Evolutionary conservation across 768 basidiomycete genomes (phyloP).

Genomic region (Xanthoconium purpureum): DNA sequence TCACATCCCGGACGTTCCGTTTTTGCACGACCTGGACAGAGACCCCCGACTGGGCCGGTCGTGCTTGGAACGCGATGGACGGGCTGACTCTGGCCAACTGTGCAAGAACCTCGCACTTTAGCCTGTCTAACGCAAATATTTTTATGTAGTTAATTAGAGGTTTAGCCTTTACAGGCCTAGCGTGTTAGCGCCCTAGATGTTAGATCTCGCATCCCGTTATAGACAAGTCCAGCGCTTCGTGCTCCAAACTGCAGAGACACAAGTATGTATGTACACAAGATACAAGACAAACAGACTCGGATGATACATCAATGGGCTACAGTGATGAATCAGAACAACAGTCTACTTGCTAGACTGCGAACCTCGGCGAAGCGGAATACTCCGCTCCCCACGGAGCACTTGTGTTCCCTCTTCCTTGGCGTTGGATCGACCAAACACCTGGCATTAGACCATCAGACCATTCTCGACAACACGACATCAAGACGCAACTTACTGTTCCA

Average conservation of each 20-base stretch:
- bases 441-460: background rate
- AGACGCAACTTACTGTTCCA: conserved; percentile 25
- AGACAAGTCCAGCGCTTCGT: too few relatives aligned
- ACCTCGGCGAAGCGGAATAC: conserved; percentile 29
- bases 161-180: conserved; percentile 18
- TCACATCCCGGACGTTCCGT: conserved; percentile 3
- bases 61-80: background rate
- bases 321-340: background rate
- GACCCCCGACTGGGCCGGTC: too few relatives aligned
- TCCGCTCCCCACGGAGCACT: conserved; percentile 49
- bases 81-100: too few relatives aligned
- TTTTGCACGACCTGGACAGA: background rate
- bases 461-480: conserved; percentile 1
- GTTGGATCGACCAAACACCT: conserved; percentile 34
- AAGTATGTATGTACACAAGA: too few relatives aligned
- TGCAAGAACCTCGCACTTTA: too few relatives aligned
- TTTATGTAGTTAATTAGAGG: conserved; percentile 3
- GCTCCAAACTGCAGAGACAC: too few relatives aligned
- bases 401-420: conserved; percentile 53
- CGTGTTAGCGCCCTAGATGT: conserved; percentile 1
- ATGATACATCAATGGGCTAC: background rate
- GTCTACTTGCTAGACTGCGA: conserved; percentile 21
- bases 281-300: background rate
- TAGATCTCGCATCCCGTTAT: conserved; percentile 20
- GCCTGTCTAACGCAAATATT: too few relatives aligned